Percentiles rank a stretch among this genome's conserved stretches.
These are phyloP conservation scores for Xylona heveae DNA, from an alignment of 495 filamentous ascomycete species.

Conservation along the genomic window DNA sequence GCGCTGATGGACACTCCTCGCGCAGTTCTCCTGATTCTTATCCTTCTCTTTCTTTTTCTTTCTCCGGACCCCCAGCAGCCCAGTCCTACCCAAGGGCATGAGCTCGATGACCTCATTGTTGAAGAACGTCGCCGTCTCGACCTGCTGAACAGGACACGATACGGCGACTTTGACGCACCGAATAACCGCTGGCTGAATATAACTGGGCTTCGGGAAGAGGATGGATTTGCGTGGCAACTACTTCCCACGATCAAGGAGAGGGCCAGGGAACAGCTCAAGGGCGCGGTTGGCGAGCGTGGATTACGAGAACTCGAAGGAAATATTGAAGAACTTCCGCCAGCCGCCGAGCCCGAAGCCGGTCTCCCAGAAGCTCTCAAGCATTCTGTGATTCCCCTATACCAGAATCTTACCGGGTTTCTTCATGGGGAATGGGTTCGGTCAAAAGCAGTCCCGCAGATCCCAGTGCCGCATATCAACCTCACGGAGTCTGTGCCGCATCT, in stretches of 20 bases:
- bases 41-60: conserved; percentile 16
- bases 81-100: conserved; percentile 18
- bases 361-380: conserved; percentile 21
- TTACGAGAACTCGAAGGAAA: conserved; percentile 8
- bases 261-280: conserved; percentile 27
- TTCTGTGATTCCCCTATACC: conserved; percentile 34
- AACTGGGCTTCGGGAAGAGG: conserved; percentile 48
- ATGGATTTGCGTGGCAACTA: conserved; percentile 54
- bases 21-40: conserved; percentile 14
- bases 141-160: conserved; percentile 47
- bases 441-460: conserved; percentile 18
- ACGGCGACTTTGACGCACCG: conserved; percentile 47
- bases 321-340: background rate
- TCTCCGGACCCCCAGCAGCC: conserved; percentile 19
- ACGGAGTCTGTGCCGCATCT: conserved; percentile 21
- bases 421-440: conserved; percentile 54
- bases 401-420: conserved; percentile 62
- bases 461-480: conserved; percentile 24
- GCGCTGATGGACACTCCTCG: conserved; percentile 15
- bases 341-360: conserved; percentile 10
- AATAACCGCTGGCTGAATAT: conserved; percentile 49
- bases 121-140: conserved; percentile 33
- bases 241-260: conserved; percentile 31
- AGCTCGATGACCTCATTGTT: conserved; percentile 11
- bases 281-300: conserved; percentile 20